Percentiles rank a stretch among this genome's conserved stretches.
phyloP scores from a whole-genome alignment of 441 rosid genomes.

The Adansonia rubrostipa region DNA sequence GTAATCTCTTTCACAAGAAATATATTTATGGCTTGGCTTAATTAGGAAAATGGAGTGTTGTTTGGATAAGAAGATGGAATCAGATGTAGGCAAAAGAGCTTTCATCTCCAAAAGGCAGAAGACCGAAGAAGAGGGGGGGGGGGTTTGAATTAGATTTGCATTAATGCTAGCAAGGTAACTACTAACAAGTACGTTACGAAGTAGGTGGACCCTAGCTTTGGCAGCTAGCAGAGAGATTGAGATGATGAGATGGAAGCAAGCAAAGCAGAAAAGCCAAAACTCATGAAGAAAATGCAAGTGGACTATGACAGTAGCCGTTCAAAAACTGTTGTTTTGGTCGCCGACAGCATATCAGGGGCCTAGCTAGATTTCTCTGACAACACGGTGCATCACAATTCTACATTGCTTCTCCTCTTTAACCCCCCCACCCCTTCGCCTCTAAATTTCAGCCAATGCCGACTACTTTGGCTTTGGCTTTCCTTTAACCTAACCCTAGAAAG shows the following conservation, averaged over 20 bases:
- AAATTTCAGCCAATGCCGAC: not conserved
- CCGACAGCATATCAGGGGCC: conserved; percentile 44
- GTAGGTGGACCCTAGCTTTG: conserved; percentile 1
- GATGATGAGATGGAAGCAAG: not conserved
- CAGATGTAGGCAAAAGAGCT: not conserved
- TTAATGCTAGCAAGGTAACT: not conserved
- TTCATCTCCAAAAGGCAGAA: not conserved
- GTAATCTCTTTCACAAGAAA: not conserved
- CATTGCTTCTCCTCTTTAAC: not conserved
- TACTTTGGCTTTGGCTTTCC: not conserved
- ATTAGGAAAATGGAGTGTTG: not conserved
- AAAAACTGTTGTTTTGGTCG: conserved; percentile 34
- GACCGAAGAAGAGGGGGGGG: not conserved
- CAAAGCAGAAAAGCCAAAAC: not conserved
- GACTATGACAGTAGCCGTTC: conserved; percentile 24
- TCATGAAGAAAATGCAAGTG: not conserved
- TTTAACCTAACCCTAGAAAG: not conserved
- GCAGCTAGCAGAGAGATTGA: not conserved
- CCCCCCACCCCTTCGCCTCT: not conserved
- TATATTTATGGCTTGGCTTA: not conserved
- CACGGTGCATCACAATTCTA: not conserved
- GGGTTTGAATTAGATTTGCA: too few relatives aligned
- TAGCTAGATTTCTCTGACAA: conserved; percentile 35
- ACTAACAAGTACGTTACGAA: not conserved
- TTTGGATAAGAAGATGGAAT: not conserved